Evolutionary conservation across 805 yeast species (phyloP).

Genomic region (Jamesozyma lodderae): DNA sequence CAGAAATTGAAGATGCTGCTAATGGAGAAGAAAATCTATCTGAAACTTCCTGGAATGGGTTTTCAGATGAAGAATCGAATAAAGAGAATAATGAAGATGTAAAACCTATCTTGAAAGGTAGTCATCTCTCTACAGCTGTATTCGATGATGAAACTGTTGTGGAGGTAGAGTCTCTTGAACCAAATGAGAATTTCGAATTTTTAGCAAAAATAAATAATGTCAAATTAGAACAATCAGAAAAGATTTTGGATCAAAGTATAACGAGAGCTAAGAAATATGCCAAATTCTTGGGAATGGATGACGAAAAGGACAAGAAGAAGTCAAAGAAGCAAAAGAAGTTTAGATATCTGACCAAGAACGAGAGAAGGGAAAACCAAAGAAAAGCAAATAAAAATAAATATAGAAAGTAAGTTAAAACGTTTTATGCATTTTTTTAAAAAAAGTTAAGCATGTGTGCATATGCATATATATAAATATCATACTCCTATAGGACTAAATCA

Average conservation of each 20-base stretch:
- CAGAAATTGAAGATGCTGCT: conserved; percentile 16
- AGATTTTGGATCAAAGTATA: conserved; percentile 65
- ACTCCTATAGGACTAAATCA: too few species aligned
- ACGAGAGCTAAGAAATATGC: conserved; percentile 80
- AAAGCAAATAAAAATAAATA: conserved; percentile 34
- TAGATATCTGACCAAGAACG: conserved; percentile 74
- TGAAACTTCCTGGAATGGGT: conserved; percentile 35
- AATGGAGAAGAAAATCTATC: conserved; percentile 11
- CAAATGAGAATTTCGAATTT: conserved; percentile 45
- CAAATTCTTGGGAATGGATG: conserved; percentile 46
- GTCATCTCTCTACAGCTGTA: conserved; percentile 12
- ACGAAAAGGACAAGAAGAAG: conserved; percentile 26
- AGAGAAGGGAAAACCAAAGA: conserved; percentile 55
- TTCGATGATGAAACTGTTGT: conserved; percentile 37
- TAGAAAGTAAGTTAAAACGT: conserved; percentile 15
- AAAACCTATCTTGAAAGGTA: conserved; percentile 29
- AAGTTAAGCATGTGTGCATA: not conserved
- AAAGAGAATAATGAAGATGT: conserved; percentile 13
- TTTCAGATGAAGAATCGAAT: conserved; percentile 24
- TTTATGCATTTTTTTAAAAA: too few species aligned
- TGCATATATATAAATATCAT: not conserved
- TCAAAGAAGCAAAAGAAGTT: conserved; percentile 56
- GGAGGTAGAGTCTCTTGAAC: conserved; percentile 40
- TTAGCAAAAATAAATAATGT: conserved; percentile 63
- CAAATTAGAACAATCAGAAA: conserved; percentile 55